Conservation (phyloP, 2,329 filamentous ascomycete genomes). For the Leptoxyphium fumago region DNA sequence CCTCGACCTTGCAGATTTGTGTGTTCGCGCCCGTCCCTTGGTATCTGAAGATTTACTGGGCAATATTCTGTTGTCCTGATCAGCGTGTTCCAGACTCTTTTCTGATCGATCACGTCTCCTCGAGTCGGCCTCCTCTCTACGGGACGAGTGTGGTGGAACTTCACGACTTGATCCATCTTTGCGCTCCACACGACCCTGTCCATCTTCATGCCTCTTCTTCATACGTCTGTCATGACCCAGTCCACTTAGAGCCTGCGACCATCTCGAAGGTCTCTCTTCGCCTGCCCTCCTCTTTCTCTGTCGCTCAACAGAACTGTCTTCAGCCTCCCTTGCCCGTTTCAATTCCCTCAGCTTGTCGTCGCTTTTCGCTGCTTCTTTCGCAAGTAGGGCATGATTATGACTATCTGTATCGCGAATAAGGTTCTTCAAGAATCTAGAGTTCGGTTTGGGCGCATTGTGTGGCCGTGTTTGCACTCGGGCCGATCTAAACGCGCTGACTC, state of each 20-base stretch:
- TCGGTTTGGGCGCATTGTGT: constrained; percentile 60
- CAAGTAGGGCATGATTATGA: constrained; percentile 76
- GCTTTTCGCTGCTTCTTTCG: constrained; percentile 71
- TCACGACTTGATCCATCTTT: too few relatives aligned
- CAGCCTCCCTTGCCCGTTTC: constrained; percentile 2
- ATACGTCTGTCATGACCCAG: constrained; percentile 2
- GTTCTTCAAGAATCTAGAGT: constrained; percentile 75
- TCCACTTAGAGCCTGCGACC: constrained; percentile 8
- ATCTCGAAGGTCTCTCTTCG: constrained; percentile 8
- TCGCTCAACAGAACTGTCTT: constrained; percentile 1
- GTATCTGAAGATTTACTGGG: too few relatives aligned
- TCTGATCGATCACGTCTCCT: too few relatives aligned
- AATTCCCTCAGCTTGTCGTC: constrained; percentile 52
- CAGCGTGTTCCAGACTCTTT: too few relatives aligned
- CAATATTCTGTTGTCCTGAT: too few relatives aligned
- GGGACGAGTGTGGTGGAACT: too few relatives aligned
- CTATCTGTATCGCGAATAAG: constrained; percentile 77
- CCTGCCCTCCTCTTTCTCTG: constrained; percentile 1
- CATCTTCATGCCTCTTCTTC: background rate
- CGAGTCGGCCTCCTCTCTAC: too few relatives aligned
- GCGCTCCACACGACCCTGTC: too few relatives aligned
- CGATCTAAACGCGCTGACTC: constrained; percentile 32
- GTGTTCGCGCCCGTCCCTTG: too few relatives aligned
- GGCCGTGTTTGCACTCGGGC: constrained; percentile 27
- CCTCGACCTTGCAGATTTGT: background rate